These are phyloP conservation scores for Lachnellula subtilissima DNA, from an alignment of 2,329 filamentous ascomycete genomes.

Conservation along the genomic window DNA sequence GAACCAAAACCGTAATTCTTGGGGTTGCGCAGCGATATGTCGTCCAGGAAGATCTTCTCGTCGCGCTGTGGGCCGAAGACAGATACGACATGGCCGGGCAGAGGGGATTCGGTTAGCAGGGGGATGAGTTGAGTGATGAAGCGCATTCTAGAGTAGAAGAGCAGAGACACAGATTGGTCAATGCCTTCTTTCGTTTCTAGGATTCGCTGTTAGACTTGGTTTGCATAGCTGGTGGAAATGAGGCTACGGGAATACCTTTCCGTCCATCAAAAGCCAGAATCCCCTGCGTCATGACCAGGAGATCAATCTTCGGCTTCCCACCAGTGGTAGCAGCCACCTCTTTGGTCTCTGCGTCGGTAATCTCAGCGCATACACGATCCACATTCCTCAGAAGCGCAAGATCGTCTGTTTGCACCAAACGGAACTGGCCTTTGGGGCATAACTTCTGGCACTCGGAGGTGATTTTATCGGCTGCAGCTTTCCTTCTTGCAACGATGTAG, in stretches of 20 bases:
- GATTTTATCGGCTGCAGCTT: constrained; percentile 25
- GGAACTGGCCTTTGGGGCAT: constrained; percentile 31
- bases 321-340: not conserved
- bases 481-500: constrained; percentile 31
- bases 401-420: constrained; percentile 30
- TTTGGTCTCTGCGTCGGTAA: constrained; percentile 25
- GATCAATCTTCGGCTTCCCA: constrained; percentile 28
- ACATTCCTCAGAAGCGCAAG: constrained; percentile 33
- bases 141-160: constrained; percentile 33
- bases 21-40: constrained; percentile 28
- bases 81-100: constrained; percentile 28
- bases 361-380: constrained; percentile 26
- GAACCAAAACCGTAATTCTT: constrained; percentile 29
- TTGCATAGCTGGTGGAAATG: too few species aligned
- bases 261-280: constrained; percentile 7
- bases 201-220: not conserved
- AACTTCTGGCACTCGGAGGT: constrained; percentile 27
- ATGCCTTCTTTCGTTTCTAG: constrained; percentile 32
- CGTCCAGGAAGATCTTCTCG: constrained; percentile 21
- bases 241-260: too few species aligned
- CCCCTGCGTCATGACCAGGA: constrained; percentile 32
- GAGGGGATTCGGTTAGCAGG: constrained; percentile 21
- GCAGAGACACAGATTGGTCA: constrained; percentile 27
- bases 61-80: constrained; percentile 32
- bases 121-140: constrained; percentile 28